These are phyloP conservation scores for Strobilomyces echinocephalus DNA, from an alignment of 768 basidiomycete species.

Conservation along the genomic window DNA sequence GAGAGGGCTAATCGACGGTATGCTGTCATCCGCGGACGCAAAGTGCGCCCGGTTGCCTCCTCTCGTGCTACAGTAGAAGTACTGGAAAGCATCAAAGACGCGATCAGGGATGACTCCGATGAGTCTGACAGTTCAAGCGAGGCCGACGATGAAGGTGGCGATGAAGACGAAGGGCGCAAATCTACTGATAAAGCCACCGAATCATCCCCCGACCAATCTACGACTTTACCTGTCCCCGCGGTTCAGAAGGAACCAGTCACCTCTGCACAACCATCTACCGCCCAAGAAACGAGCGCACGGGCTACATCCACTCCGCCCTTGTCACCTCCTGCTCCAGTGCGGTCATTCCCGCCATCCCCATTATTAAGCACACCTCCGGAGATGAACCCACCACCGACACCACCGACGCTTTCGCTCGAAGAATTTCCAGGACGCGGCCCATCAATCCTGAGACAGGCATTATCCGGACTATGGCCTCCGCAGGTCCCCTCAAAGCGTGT, in stretches of 20 bases:
- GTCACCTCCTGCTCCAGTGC: conserved; percentile 23
- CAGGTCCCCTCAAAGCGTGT: conserved; percentile 48
- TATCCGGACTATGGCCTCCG: conserved; percentile 67
- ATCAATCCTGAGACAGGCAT: conserved; percentile 65
- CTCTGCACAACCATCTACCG: conserved; percentile 1
- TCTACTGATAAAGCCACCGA: conserved; percentile 23
- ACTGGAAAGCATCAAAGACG: conserved; percentile 85
- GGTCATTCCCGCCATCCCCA: conserved; percentile 53
- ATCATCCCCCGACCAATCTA: conserved; percentile 32
- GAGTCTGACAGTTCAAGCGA: conserved; percentile 62
- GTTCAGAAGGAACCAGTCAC: conserved; percentile 6
- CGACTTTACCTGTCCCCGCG: conserved; percentile 22
- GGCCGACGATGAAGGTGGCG: conserved; percentile 66
- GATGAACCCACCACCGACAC: conserved; percentile 38
- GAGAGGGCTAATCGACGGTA: conserved; percentile 76
- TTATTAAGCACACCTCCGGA: conserved; percentile 37
- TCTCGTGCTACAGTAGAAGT: conserved; percentile 86
- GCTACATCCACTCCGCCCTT: conserved; percentile 22
- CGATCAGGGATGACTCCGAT: conserved; percentile 82
- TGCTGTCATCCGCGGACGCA: conserved; percentile 79
- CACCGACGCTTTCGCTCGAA: conserved; percentile 53
- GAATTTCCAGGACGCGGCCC: conserved; percentile 45
- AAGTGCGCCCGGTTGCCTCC: conserved; percentile 85
- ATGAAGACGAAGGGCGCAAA: conserved; percentile 44
- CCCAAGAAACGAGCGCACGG: conserved; percentile 29